These are phyloP conservation scores for Harrya chromipes DNA, from an alignment of 768 basidiomycete genomes.

Conservation along the genomic window DNA sequence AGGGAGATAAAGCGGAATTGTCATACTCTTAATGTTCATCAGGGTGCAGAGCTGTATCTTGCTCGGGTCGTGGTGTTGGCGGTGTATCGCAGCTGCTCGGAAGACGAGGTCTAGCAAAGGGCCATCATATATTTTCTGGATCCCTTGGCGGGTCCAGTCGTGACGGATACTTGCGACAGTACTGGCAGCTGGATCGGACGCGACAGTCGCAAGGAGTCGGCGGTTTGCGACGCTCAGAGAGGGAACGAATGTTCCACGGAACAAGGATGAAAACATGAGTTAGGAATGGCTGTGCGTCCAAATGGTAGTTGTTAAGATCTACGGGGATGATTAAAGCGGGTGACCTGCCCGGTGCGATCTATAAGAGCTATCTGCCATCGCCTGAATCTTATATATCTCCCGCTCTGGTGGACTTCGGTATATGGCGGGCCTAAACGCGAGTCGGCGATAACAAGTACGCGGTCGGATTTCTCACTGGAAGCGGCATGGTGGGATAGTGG, in stretches of 20 bases:
- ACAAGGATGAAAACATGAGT: slow-evolving; percentile 12
- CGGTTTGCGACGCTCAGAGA: slow-evolving; percentile 23
- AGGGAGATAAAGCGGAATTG: slow-evolving; percentile 25
- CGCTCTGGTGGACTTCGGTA: not conserved
- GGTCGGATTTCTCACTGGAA: not conserved
- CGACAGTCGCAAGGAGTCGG: slow-evolving; percentile 61
- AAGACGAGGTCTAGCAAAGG: slow-evolving; percentile 90
- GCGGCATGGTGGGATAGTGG: not conserved
- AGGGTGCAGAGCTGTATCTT: slow-evolving; percentile 96
- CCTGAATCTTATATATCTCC: not conserved
- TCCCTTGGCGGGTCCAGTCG: slow-evolving; percentile 76
- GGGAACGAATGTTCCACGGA: slow-evolving; percentile 7
- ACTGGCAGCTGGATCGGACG: slow-evolving; percentile 10
- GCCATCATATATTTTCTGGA: slow-evolving; percentile 80
- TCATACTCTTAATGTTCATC: slow-evolving; percentile 96
- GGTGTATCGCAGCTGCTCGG: slow-evolving; percentile 79
- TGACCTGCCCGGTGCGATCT: too few species aligned
- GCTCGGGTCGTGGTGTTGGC: slow-evolving; percentile 80
- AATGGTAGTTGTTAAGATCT: too few species aligned
- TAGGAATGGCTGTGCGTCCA: too few species aligned
- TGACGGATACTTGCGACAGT: slow-evolving; percentile 38
- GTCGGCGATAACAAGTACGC: slow-evolving; percentile 6
- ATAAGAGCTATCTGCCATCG: too few species aligned
- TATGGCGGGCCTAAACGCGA: not conserved
- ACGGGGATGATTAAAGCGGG: too few species aligned